Percentiles rank a stretch among this genome's conserved stretches.
These are phyloP conservation scores for Monotropa hypopitys DNA, from an alignment of 179 eudicot species.

Conservation along the genomic window DNA sequence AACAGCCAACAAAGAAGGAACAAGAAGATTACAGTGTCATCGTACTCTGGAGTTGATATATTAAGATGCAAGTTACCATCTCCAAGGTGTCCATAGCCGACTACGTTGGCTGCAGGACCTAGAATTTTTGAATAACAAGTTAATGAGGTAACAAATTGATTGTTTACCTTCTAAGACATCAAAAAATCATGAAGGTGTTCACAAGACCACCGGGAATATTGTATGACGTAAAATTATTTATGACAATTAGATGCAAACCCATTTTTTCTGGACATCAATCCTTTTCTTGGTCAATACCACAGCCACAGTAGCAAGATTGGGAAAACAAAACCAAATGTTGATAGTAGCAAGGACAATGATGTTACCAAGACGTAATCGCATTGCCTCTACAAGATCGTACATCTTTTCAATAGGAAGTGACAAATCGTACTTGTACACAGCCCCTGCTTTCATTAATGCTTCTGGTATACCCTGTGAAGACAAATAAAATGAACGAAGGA, in stretches of 20 bases:
- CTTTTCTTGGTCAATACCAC: background rate
- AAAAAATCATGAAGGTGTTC: constrained; percentile 3
- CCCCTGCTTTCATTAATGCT: constrained; percentile 86
- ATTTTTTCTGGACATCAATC: background rate
- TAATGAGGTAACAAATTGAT: background rate
- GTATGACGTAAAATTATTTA: background rate
- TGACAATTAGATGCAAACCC: background rate
- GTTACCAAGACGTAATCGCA: constrained; percentile 77
- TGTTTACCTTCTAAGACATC: background rate
- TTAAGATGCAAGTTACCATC: constrained; percentile 96
- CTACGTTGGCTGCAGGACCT: constrained; percentile 65
- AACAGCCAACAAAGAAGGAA: constrained; percentile 9
- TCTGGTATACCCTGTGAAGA: constrained; percentile 68
- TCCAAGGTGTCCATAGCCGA: constrained; percentile 93
- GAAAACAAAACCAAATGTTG: background rate
- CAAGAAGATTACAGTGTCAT: constrained; percentile 52
- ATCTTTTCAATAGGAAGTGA: constrained; percentile 83
- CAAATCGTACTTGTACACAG: constrained; percentile 90
- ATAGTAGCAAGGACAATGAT: constrained; percentile 5
- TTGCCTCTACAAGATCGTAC: constrained; percentile 89
- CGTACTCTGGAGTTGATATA: constrained; percentile 61
- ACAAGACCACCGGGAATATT: background rate
- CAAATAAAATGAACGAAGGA: background rate
- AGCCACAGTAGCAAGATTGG: background rate
- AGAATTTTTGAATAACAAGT: constrained; percentile 7